phyloP scores from a whole-genome alignment of 768 basidiomycete species.

The Phlebiopsis flavidoalba region DNA sequence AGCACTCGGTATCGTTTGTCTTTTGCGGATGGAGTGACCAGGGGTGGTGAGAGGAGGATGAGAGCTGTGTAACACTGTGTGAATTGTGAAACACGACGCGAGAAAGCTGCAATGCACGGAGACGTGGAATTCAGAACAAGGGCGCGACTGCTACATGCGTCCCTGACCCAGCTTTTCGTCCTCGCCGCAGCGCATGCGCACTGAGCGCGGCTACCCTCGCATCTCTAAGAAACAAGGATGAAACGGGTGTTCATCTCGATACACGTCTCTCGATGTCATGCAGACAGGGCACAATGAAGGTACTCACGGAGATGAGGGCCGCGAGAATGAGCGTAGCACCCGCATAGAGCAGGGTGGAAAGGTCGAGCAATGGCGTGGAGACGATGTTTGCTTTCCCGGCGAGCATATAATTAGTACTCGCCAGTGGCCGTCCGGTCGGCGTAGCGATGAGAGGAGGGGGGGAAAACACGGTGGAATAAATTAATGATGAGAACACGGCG shows the following conservation, averaged over 20 bases:
- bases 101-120: conserved; percentile 2
- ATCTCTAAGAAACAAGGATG: conserved; percentile 96
- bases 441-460: too few species aligned
- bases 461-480: too few species aligned
- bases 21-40: conserved; percentile 54
- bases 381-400: too few species aligned
- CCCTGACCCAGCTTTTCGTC: conserved; percentile 63
- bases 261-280: not conserved
- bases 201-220: conserved; percentile 49
- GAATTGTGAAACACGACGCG: conserved; percentile 16
- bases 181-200: conserved; percentile 49
- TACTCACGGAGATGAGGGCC: conserved; percentile 20
- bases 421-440: too few species aligned
- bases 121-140: conserved; percentile 30
- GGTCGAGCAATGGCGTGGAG: not conserved
- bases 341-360: not conserved
- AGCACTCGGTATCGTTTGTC: conserved; percentile 72
- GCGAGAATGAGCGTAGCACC: conserved; percentile 14
- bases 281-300: not conserved
- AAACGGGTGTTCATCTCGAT: conserved; percentile 59
- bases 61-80: conserved; percentile 64
- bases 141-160: conserved; percentile 25
- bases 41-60: conserved; percentile 68
- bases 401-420: too few species aligned
- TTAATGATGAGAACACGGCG: too few species aligned